Evolutionary conservation across 2,329 filamentous ascomycete species (phyloP).

Genomic region (Microsporum audouinii): DNA sequence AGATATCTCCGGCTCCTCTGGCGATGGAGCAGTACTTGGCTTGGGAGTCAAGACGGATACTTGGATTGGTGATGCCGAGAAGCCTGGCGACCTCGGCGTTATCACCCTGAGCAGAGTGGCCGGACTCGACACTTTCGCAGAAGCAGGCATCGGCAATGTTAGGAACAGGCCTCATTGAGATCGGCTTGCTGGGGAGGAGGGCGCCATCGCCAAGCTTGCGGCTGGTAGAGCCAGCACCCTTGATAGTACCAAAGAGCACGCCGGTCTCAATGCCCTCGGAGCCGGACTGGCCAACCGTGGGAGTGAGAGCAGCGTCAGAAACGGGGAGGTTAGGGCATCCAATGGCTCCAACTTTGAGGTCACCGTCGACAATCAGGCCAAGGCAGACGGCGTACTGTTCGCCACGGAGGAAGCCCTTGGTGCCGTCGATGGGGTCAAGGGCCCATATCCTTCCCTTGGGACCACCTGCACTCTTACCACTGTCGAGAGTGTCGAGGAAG

Average conservation of each 20-base stretch:
- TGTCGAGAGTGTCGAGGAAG: conserved; percentile 49
- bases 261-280: conserved; percentile 65
- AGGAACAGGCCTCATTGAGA: conserved; percentile 66
- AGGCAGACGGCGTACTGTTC: conserved; percentile 96
- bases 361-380: conserved; percentile 79
- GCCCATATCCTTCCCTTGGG: conserved; percentile 65
- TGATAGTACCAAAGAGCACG: conserved; percentile 76
- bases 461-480: conserved; percentile 37
- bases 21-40: conserved; percentile 97
- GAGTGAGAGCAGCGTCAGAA: conserved; percentile 62
- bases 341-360: conserved; percentile 87
- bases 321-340: conserved; percentile 92
- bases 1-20: conserved; percentile 85
- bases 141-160: conserved; percentile 75
- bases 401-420: conserved; percentile 89
- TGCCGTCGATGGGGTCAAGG: conserved; percentile 94
- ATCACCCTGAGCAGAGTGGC: conserved; percentile 80
- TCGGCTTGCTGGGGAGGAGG: conserved; percentile 44
- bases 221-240: conserved; percentile 68
- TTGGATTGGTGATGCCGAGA: conserved; percentile 78
- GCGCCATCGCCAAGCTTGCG: conserved; percentile 52
- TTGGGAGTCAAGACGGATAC: conserved; percentile 93
- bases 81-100: conserved; percentile 72
- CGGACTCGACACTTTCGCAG: conserved; percentile 92
- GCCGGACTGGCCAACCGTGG: conserved; percentile 62